Base-by-base conservation (phyloP, 441 rosid species). In the Populus tomentosa region DNA sequence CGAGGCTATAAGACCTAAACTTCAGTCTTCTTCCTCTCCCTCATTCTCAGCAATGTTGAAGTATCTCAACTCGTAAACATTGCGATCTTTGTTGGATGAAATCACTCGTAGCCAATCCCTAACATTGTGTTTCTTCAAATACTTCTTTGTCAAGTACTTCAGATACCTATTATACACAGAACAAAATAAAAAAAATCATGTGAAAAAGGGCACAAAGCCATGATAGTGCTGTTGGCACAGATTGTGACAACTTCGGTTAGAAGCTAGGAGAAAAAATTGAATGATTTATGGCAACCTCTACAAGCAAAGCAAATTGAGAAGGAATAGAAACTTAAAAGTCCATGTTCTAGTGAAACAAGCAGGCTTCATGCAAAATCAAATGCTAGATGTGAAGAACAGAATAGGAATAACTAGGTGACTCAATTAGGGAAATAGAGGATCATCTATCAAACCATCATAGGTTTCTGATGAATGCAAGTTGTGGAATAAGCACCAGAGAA, bases 41-140 rank as follows among this genome's bases (percentile, higher is more conserved):
- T 90, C 95, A 71, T 92, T 94, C 87, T 94, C 95, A 6, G 93
- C 94, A 62, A 89, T 92, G 84, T 94, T 88, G 89, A 94, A 94
- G 92, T 92, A 92, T 87, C 97, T 89, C 71, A 90, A 74, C 79
- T 93, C 98, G 63, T 85, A 86, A 81, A 53, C 62, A 53, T 53
- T 20, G 21, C 10, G 62, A 53, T 53, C 21, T 2, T 18, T 53
- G 10, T 53, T 53, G 62, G 62, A 53, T 20, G 62, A 53, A 53
- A 53, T 53, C 62, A 53, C 62, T 53, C 21, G 10, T 53, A 53
- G 62, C 62, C 23, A 53, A 53, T 53, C 62, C 62, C 62, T 18
- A 18, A 53, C 62, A 53, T 53, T 53, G 21, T 53, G 10, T 53
- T 53, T 53, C 62, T 53, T 53, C 62, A 53, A 53, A 53, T 53